Percentiles rank a stretch among this genome's conserved stretches.
These are phyloP conservation scores for Zymoseptoria passerinii DNA, from an alignment of 2,329 filamentous ascomycete species.

Conservation along the genomic window DNA sequence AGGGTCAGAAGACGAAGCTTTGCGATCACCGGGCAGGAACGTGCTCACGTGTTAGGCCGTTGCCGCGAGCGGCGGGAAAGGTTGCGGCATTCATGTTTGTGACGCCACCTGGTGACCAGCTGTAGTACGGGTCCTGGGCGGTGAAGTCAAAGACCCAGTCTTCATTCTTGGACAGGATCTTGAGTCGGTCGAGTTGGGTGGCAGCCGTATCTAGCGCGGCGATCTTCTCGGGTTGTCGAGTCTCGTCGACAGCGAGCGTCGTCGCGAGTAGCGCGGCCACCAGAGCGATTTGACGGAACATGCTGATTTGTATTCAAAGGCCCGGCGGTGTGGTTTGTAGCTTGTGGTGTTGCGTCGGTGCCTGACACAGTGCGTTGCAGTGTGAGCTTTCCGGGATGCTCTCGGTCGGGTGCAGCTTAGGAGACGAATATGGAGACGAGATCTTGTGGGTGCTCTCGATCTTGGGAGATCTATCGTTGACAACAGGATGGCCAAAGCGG, in stretches of 20 bases:
- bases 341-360: constrained; percentile 4
- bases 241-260: constrained; percentile 32
- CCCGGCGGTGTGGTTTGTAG: constrained; percentile 4
- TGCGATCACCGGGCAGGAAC: not conserved
- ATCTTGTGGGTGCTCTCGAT: not conserved
- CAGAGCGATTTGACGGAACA: constrained; percentile 13
- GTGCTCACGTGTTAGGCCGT: constrained; percentile 41
- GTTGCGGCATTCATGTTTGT: constrained; percentile 46
- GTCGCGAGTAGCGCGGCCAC: constrained; percentile 15
- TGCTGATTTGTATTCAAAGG: constrained; percentile 5
- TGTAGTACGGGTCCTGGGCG: constrained; percentile 33
- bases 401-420: not conserved
- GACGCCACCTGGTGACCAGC: constrained; percentile 40
- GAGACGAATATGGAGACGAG: not conserved
- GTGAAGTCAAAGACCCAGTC: constrained; percentile 46
- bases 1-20: constrained; percentile 3
- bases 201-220: constrained; percentile 34
- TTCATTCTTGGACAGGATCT: constrained; percentile 33
- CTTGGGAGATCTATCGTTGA: constrained; percentile 2
- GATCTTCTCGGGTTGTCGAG: constrained; percentile 34
- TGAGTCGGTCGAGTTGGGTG: constrained; percentile 40
- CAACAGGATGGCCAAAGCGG: constrained; percentile 6
- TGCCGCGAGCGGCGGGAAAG: constrained; percentile 41
- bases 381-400: not conserved
- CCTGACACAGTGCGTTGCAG: constrained; percentile 4